Conservation (phyloP, 805 yeast species). For the Tetrapisispora namnaoensis region DNA sequence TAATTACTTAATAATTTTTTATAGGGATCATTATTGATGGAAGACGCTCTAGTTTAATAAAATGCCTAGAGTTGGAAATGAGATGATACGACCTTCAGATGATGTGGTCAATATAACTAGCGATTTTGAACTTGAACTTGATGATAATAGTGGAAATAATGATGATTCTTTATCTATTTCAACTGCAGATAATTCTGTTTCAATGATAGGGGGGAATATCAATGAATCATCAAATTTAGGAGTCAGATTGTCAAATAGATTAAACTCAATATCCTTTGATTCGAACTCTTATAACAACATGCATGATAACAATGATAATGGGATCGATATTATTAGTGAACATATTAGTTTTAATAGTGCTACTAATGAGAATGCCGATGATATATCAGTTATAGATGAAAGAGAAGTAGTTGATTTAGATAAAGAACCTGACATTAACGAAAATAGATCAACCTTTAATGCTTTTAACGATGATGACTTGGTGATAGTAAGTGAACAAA, state of each 20-base stretch:
- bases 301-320: not conserved
- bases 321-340: conserved; percentile 9
- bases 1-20: not conserved
- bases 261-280: too few relatives aligned
- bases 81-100: not conserved
- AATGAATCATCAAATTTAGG: not conserved
- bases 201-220: not conserved
- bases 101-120: not conserved
- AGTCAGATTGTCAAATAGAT: too few relatives aligned
- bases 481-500: conserved; percentile 22
- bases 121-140: not conserved
- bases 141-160: too few relatives aligned
- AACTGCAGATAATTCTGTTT: not conserved
- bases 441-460: not conserved
- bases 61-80: not conserved
- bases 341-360: not conserved
- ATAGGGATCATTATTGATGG: not conserved
- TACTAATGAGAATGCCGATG: conserved; percentile 13
- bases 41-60: not conserved
- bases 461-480: conserved; percentile 23
- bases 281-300: not conserved
- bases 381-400: conserved; percentile 4
- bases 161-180: too few relatives aligned
- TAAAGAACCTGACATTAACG: conserved; percentile 8
- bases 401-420: conserved; percentile 20